A percentile compares a stretch with the other conserved stretches of the same genome.
phyloP scores from a whole-genome alignment of 2,329 filamentous ascomycete genomes.

The Colletotrichum agaves region DNA sequence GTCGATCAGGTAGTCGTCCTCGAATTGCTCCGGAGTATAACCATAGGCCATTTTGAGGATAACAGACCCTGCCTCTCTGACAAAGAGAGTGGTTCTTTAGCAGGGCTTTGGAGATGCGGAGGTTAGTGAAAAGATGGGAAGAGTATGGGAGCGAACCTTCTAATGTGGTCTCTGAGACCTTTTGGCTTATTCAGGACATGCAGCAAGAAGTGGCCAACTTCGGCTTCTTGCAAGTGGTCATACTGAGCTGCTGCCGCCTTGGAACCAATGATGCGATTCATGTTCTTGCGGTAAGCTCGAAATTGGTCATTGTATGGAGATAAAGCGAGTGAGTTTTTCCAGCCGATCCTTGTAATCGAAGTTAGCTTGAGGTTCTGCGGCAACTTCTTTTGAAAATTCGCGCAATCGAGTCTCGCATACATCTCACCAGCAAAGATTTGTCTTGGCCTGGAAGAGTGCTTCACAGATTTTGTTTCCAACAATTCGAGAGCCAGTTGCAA shows the following conservation, averaged over 20 bases:
- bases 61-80: conserved; percentile 31
- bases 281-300: conserved; percentile 56
- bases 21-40: conserved; percentile 34
- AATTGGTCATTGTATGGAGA: conserved; percentile 50
- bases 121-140: too few species aligned
- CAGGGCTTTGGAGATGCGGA: too few species aligned
- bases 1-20: conserved; percentile 35
- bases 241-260: conserved; percentile 52
- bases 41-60: conserved; percentile 38
- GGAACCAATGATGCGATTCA: conserved; percentile 57
- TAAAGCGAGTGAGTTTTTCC: conserved; percentile 49
- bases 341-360: conserved; percentile 44
- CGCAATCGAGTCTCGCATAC: conserved; percentile 40
- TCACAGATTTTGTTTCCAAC: conserved; percentile 47
- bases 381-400: background rate
- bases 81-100: fast-evolving
- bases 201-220: conserved; percentile 56
- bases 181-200: conserved; percentile 52
- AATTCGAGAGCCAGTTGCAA: conserved; percentile 49
- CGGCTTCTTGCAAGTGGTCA: conserved; percentile 54
- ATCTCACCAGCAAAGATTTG: conserved; percentile 49
- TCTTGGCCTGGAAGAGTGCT: conserved; percentile 48
- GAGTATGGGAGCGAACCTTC: conserved; percentile 46
- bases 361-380: background rate
- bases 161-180: conserved; percentile 52